A percentile compares a stretch with the other conserved stretches of the same genome.
These are phyloP conservation scores for Sclerotinia glacialis DNA, from an alignment of 2,329 filamentous ascomycete species.

Conservation along the genomic window DNA sequence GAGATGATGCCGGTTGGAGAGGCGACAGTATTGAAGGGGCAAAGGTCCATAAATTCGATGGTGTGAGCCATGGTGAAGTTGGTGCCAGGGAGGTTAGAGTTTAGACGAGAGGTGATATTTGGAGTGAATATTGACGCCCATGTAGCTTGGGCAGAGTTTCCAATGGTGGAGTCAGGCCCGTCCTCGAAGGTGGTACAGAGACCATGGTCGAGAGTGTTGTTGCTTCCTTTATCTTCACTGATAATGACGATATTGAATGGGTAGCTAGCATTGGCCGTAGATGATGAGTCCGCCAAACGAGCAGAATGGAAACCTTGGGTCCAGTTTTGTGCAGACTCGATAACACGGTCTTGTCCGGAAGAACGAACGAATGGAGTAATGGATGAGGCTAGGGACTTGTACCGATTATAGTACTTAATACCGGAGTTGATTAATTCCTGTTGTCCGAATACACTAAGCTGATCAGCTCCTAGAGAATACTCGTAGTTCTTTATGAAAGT, in stretches of 20 bases:
- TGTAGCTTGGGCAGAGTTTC: conserved; percentile 49
- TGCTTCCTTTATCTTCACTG: conserved; percentile 61
- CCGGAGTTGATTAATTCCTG: conserved; percentile 73
- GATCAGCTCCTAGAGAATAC: conserved; percentile 68
- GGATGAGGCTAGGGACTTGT: conserved; percentile 57
- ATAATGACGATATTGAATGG: conserved; percentile 62
- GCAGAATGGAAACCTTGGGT: conserved; percentile 65
- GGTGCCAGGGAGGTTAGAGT: conserved; percentile 63
- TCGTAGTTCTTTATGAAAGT: conserved; percentile 69
- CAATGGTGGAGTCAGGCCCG: conserved; percentile 50
- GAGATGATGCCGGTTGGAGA: conserved; percentile 56
- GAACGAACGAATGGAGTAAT: conserved; percentile 69
- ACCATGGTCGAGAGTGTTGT: conserved; percentile 80
- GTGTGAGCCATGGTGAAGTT: conserved; percentile 62
- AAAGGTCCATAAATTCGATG: conserved; percentile 81
- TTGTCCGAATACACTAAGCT: conserved; percentile 66
- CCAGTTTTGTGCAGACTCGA: conserved; percentile 74
- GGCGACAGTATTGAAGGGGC: conserved; percentile 79
- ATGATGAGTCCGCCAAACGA: conserved; percentile 43
- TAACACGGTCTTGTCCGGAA: conserved; percentile 66
- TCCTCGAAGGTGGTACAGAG: conserved; percentile 69
- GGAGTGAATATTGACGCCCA: conserved; percentile 66
- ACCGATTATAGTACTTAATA: conserved; percentile 70
- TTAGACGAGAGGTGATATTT: conserved; percentile 66
- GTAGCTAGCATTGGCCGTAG: conserved; percentile 44